phyloP scores from a whole-genome alignment of 345 rosid genomes.

The Dipteronia sinensis region DNA sequence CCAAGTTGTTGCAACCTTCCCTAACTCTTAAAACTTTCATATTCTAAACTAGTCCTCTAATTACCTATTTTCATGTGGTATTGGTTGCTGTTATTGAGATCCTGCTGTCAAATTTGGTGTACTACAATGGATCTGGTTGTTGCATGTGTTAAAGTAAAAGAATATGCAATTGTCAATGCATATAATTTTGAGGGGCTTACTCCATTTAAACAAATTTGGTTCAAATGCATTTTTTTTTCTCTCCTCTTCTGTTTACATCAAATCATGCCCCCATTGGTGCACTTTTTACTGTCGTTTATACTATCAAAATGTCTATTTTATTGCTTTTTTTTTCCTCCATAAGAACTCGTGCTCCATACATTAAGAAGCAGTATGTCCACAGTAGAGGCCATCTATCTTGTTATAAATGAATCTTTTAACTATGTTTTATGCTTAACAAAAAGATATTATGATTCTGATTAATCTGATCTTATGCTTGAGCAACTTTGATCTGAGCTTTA shows the following conservation, averaged over 20 bases:
- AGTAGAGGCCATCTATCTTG: background rate
- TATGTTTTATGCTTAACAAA: too few species aligned
- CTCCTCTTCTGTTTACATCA: too few species aligned
- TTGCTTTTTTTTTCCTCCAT: too few species aligned
- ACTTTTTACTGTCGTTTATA: too few species aligned
- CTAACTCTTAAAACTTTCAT: background rate
- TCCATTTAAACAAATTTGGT: too few species aligned
- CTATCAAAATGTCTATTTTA: too few species aligned
- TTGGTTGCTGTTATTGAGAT: background rate
- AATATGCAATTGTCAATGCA: background rate
- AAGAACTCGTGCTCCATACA: background rate
- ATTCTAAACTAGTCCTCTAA: background rate
- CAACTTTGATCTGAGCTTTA: conserved; percentile 23
- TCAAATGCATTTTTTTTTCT: too few species aligned
- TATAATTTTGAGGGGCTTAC: background rate
- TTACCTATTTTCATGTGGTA: background rate
- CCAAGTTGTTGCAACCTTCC: background rate
- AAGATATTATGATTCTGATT: background rate
- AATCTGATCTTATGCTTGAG: background rate
- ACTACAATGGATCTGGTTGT: background rate
- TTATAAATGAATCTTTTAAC: background rate
- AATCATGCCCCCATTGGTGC: too few species aligned
- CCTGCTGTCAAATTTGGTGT: background rate
- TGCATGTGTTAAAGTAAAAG: too few species aligned
- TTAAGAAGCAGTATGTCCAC: background rate